These are phyloP conservation scores for Poa annua DNA, from an alignment of 176 grass and related monocot genomes.

Conservation along the genomic window DNA sequence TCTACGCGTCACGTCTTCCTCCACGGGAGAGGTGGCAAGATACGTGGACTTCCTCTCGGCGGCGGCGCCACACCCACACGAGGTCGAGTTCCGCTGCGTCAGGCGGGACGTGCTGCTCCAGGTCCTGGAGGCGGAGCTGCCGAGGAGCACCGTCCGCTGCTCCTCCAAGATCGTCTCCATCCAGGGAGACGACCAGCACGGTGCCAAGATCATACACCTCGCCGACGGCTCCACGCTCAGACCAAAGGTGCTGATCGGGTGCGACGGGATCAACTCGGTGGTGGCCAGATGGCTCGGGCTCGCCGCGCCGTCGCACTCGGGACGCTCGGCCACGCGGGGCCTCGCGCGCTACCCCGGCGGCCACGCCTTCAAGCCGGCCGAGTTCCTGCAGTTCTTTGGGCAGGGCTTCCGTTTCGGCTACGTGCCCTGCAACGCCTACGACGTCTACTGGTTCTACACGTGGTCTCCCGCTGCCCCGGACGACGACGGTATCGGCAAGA, in stretches of 20 bases:
- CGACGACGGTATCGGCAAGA: conserved; percentile 44
- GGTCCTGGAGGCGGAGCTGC: conserved; percentile 59
- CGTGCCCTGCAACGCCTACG: conserved; percentile 52
- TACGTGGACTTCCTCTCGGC: not conserved
- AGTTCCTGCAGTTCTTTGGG: conserved; percentile 50
- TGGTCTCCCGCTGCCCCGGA: conserved; percentile 51
- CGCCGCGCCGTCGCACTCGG: conserved; percentile 45
- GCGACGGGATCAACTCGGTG: conserved; percentile 73
- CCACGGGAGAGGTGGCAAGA: not conserved
- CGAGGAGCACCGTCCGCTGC: conserved; percentile 61
- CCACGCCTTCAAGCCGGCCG: conserved; percentile 58
- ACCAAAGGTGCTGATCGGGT: conserved; percentile 75
- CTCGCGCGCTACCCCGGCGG: conserved; percentile 48
- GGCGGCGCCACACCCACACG: not conserved
- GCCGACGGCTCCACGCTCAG: conserved; percentile 59
- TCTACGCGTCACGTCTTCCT: not conserved
- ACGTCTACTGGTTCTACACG: conserved; percentile 81
- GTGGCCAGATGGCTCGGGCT: conserved; percentile 68
- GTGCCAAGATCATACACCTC: conserved; percentile 64
- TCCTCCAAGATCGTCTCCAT: conserved; percentile 76
- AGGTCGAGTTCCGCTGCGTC: conserved; percentile 44
- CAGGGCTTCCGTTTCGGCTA: conserved; percentile 52
- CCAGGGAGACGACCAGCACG: conserved; percentile 35
- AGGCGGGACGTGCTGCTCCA: conserved; percentile 61
- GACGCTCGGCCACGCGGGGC: conserved; percentile 58